Evolutionary conservation across 2,329 filamentous ascomycete species (phyloP), one percentile per base, ranked within the genome.

Genomic region (Dothistroma septosporum): DNA sequence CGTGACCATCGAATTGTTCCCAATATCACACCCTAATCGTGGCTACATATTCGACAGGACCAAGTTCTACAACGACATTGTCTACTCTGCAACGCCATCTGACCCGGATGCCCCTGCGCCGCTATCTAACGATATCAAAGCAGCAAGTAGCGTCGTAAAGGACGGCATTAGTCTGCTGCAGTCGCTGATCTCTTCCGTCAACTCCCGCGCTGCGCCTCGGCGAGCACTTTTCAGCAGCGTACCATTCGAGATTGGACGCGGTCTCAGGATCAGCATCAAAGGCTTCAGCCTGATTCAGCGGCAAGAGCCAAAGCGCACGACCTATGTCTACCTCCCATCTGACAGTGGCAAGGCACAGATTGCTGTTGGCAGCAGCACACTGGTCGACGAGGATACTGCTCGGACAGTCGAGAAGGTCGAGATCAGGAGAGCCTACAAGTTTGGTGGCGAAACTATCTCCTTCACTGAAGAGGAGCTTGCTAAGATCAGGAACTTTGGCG

Each of bases 1-100:
- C 4, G 92, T 97, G 32, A 85, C 85, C 0, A 96, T 99, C 62
- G 93, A 97, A 70, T 79, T 99, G 0, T 99, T 97, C 68, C 92
- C 94, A 0, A 93, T 99, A 60, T 90, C 88, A 5, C 80, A 78
- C 24, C 84, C 84, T 0, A 87, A 87, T 31, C 68, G 69, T 31
- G 66, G 62, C 49, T 82, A 85, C 64, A 83, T 83, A 35, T 99
- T 99, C 71, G 88, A 96, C 66, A 80, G 90, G 4, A 81, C 85
- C 59, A 92, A 89, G 60, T 99, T 99, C 75, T 99, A 97, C 75
- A 91, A 97, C 76, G 90, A 93, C 81, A 94, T 99, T 53, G 88
- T 97, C 61, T 97, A 97, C 76, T 89, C 87, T 60, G 84, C 80
- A 4, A 79, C 90, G 35, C 85, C 89, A 4, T 79, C 82, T 11